These are phyloP conservation scores for Boletus subparvulus DNA, from an alignment of 768 basidiomycete species.

Conservation along the genomic window DNA sequence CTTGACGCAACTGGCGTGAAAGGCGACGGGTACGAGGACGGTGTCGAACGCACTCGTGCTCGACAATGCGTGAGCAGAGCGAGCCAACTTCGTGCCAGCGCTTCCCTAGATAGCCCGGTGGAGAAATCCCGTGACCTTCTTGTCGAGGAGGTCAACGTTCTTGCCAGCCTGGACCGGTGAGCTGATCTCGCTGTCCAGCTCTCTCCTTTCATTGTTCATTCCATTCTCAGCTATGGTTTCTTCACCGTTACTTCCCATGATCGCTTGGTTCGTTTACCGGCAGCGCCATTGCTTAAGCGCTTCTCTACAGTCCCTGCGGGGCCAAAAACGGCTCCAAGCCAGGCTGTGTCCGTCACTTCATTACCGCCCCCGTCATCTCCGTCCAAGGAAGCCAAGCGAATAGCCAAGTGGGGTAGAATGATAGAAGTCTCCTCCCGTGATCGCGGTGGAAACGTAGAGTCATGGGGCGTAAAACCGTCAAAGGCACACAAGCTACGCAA, in stretches of 20 bases:
- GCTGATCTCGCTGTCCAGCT: constrained; percentile 23
- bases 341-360: constrained; percentile 44
- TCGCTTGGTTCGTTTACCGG: constrained; percentile 70
- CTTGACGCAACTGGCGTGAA: constrained; percentile 89
- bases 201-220: constrained; percentile 12
- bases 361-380: constrained; percentile 49
- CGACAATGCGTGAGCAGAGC: constrained; percentile 53
- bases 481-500: constrained; percentile 70
- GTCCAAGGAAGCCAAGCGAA: constrained; percentile 69
- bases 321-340: constrained; percentile 44
- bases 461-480: constrained; percentile 65
- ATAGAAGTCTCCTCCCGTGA: constrained; percentile 66
- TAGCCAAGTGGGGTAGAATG: constrained; percentile 95
- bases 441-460: constrained; percentile 69
- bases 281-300: constrained; percentile 60
- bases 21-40: constrained; percentile 93
- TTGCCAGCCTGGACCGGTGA: constrained; percentile 85
- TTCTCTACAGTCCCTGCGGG: constrained; percentile 47
- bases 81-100: constrained; percentile 58
- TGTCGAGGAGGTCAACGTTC: constrained; percentile 68
- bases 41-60: constrained; percentile 89
- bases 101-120: constrained; percentile 52
- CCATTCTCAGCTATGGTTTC: constrained; percentile 80
- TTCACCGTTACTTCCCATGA: constrained; percentile 79
- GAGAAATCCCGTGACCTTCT: constrained; percentile 69